Conservation (phyloP, 176 grass and related monocot genomes). For the Themeda triandra region DNA sequence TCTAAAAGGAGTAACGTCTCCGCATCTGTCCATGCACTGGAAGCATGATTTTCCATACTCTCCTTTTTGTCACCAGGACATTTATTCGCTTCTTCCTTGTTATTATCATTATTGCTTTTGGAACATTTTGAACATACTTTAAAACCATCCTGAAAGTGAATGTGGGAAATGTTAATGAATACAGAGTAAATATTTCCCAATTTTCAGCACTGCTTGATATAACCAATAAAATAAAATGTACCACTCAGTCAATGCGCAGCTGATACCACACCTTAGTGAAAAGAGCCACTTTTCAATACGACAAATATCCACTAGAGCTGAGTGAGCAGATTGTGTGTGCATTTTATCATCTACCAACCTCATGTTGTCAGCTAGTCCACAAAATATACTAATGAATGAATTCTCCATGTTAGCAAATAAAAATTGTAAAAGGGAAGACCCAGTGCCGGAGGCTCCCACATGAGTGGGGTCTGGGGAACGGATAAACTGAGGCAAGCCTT, state of each 20-base stretch:
- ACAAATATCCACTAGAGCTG: not conserved
- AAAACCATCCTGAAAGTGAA: slow-evolving; percentile 65
- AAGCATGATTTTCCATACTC: slow-evolving; percentile 16
- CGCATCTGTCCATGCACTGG: slow-evolving; percentile 71
- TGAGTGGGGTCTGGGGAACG: no score
- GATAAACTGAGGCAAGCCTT: no score
- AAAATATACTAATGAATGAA: not conserved
- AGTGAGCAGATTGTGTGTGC: not conserved
- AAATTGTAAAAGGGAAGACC: not conserved
- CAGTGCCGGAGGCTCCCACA: no score
- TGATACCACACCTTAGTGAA: not conserved
- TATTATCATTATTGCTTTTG: slow-evolving; percentile 41
- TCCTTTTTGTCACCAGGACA: slow-evolving; percentile 28
- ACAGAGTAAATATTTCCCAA: slow-evolving; percentile 9
- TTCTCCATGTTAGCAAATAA: not conserved
- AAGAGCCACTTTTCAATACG: not conserved
- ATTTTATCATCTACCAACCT: not conserved
- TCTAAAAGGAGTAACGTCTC: slow-evolving; percentile 94
- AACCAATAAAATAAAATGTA: not conserved
- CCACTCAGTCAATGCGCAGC: not conserved
- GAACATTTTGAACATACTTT: slow-evolving; percentile 72
- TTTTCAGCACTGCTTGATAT: not conserved
- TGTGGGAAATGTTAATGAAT: not conserved
- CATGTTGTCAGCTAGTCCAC: not conserved
- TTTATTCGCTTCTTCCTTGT: slow-evolving; percentile 38